Evolutionary conservation across 331 rosid genomes (phyloP).

Genomic region (Stylosanthes scabra): DNA sequence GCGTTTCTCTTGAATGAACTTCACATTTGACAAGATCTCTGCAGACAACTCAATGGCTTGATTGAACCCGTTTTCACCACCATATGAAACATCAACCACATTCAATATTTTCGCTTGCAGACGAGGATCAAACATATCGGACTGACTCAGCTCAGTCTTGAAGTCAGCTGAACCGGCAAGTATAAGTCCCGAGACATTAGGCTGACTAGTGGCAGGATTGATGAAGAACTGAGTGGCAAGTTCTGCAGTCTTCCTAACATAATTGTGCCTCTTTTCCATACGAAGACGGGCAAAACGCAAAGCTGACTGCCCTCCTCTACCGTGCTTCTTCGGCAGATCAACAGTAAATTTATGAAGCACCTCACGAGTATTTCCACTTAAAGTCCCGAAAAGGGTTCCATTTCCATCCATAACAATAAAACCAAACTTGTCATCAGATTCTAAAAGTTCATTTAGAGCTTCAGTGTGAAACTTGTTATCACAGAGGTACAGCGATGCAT

Average conservation of each 20-base stretch:
- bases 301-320: constrained; percentile 85
- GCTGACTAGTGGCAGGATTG: constrained; percentile 78
- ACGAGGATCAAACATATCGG: constrained; percentile 80
- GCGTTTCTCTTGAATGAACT: constrained; percentile 74
- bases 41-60: constrained; percentile 77
- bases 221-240: constrained; percentile 76
- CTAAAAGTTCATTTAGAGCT: constrained; percentile 71
- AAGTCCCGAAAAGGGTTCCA: constrained; percentile 75
- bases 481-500: constrained; percentile 70
- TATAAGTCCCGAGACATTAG: constrained; percentile 75
- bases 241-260: constrained; percentile 76
- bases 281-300: constrained; percentile 78
- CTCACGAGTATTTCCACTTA: constrained; percentile 77
- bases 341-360: constrained; percentile 74
- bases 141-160: constrained; percentile 78
- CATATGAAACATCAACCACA: constrained; percentile 77
- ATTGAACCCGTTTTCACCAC: constrained; percentile 77
- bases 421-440: constrained; percentile 77
- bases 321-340: constrained; percentile 73
- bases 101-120: constrained; percentile 71
- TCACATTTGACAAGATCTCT: constrained; percentile 65
- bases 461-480: constrained; percentile 80
- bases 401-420: constrained; percentile 78
- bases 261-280: constrained; percentile 74
- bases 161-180: constrained; percentile 82